Evolutionary conservation across 768 basidiomycete genomes (phyloP), one percentile per base, ranked within the genome.

Genomic region (Pulveroboletus sp.): DNA sequence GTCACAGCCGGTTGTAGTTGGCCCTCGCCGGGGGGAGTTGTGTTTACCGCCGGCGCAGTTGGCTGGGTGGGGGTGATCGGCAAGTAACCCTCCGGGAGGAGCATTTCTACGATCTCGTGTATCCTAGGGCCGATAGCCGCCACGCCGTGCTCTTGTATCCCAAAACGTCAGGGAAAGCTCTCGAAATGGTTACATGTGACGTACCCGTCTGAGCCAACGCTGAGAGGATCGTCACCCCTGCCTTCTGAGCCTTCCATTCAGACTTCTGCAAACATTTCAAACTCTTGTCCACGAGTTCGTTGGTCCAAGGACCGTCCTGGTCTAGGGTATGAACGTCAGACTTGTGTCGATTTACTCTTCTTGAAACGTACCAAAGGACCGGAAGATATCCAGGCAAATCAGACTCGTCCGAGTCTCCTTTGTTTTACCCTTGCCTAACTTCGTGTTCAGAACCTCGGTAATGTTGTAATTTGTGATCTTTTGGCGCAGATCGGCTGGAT

Each of bases 301-400:
- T 14, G 6, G 57, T 49, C 53, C 59, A 58, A 1, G 47, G 49
- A 35, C 47, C 52, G 0, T 50, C 6, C 17, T 21, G 2, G 8
- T 52, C 62, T 64, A 32, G 19, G 8, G 20, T 2, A n/a, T n/a
- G 11, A 5, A n/a, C 11, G 0, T 63, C 5, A 55, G 24, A 19
- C 4, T 23, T 19, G 23, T 23, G 24, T 6, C 1, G 4, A 10
- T 6, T 14, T 27, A 1, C 2, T 17, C 20, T 20, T 33, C n/a
- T 5, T 2, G n/a, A 23, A 5, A 33, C 57, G 7, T 23, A 64
- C 62, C 44, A 29, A 56, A 61, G 19, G 50, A 50, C 14, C 53
- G 45, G 32, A 57, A 53, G 19, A 61, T 64, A 6, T 62, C 56
- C 50, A 63, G 50, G 14, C 49, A 59, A 11, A 63, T 53, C n/a